Base-by-base conservation (phyloP, 176 grass and related monocot species). In the Musa beccarii region DNA sequence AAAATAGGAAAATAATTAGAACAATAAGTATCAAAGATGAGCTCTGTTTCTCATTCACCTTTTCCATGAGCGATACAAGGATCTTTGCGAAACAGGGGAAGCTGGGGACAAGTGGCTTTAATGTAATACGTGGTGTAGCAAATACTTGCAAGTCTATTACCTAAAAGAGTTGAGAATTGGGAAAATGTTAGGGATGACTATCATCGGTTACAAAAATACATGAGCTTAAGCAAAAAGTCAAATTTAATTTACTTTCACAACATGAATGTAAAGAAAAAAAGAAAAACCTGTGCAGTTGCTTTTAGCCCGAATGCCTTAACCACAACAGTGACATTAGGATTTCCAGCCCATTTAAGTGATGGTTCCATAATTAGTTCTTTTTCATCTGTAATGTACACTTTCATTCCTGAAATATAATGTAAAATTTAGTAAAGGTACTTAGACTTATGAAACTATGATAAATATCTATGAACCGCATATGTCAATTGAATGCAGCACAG, bases 341-440 rank as follows among this genome's bases (percentile, higher is more conserved):
- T 99, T 80, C 88, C 95, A 86, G 95, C 95, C 95, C 95, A 99
- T 79, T 99, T 99, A 61, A 99, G 59, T 75, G 80, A 91, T 71
- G 95, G 95, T 89, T 99, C 95, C 95, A 99, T 99, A 84, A 99
- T 99, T 70, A 99, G 78, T 76, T 99, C 95, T 66, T 99, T 85
- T 79, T 99, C 95, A 53, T 99, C 95, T 67, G 90, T 99, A 78
- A 82, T 55, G 20, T 99, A 94, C 55, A 89, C 88, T 78, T 99
- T 99, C 90, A 99, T 99, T 84, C 95, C 95, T 99, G 84, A 43
- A 43, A 43, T 43, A 43, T 43, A 43, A 43, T 43, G 34, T 43
- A 43, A 5, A 43, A 43, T 43, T 6, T 43, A 43, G 34, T 43
- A 43, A 43, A 43, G 34, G 34, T 43, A 43, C 34, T 43, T 43